Percentiles rank a stretch among this genome's conserved stretches.
These are phyloP conservation scores for Xylariaceae sp. DNA, from an alignment of 2,329 filamentous ascomycete genomes.

Conservation along the genomic window DNA sequence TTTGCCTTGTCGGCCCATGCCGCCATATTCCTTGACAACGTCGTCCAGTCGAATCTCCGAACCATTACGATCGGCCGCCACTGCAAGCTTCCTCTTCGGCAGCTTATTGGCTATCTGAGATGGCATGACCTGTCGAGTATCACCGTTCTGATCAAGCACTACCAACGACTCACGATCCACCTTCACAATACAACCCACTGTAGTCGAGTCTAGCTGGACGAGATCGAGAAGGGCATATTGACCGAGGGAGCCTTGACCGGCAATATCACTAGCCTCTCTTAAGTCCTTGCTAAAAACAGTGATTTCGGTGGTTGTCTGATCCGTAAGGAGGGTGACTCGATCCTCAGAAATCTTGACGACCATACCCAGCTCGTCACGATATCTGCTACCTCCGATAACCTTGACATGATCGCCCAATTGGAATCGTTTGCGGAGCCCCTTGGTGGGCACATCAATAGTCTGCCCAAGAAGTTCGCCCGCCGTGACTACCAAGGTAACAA, in stretches of 20 bases:
- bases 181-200: constrained; percentile 89
- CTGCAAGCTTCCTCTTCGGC: constrained; percentile 72
- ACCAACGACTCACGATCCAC: constrained; percentile 89
- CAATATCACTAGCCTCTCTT: constrained; percentile 86
- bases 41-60: constrained; percentile 90
- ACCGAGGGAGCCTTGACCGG: constrained; percentile 75
- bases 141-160: constrained; percentile 85
- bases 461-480: constrained; percentile 79
- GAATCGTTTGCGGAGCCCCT: constrained; percentile 89
- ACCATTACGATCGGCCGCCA: constrained; percentile 88
- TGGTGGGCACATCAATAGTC: constrained; percentile 85
- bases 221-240: constrained; percentile 91
- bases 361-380: constrained; percentile 92
- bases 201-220: constrained; percentile 87
- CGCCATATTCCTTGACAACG: constrained; percentile 83
- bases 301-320: constrained; percentile 88
- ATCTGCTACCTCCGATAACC: constrained; percentile 92
- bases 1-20: constrained; percentile 78
- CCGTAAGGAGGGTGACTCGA: constrained; percentile 84
- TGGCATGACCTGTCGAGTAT: constrained; percentile 74
- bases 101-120: constrained; percentile 90
- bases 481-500: constrained; percentile 80
- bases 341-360: constrained; percentile 92
- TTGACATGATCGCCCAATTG: constrained; percentile 94
- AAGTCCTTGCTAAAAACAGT: constrained; percentile 98